Percentiles rank a stretch among this genome's conserved stretches.
These are phyloP conservation scores for Fusarium keratoplasticum DNA, from an alignment of 2,329 filamentous ascomycete species.

Conservation along the genomic window DNA sequence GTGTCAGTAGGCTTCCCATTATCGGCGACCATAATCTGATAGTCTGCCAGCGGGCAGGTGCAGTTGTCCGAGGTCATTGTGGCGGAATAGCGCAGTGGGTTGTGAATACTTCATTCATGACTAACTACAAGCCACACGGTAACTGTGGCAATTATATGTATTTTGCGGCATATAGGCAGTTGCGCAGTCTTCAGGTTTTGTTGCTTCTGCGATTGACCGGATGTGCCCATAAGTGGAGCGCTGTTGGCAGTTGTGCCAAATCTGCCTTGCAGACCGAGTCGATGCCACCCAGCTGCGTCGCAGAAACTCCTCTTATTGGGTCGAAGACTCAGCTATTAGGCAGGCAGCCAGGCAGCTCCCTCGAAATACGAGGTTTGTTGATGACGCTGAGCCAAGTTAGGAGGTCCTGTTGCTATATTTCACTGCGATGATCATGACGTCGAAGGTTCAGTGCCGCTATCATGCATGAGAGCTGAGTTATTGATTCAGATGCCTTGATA, in stretches of 20 bases:
- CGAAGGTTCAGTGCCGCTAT: not conserved
- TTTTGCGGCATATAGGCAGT: not conserved
- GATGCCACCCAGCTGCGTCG: not conserved
- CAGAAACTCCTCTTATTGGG: not conserved
- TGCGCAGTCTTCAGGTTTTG: too few relatives aligned
- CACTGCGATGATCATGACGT: not conserved
- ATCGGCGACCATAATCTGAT: not conserved
- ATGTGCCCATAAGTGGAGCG: not conserved
- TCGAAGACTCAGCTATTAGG: not conserved
- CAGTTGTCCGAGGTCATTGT: not conserved
- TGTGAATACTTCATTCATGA: too few relatives aligned
- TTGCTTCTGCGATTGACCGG: not conserved
- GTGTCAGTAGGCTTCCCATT: not conserved
- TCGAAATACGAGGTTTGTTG: not conserved
- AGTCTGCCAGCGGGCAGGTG: slow-evolving; percentile 1
- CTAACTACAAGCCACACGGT: not conserved
- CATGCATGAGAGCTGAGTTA: not conserved
- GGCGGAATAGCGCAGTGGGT: too few relatives aligned
- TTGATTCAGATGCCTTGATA: not conserved
- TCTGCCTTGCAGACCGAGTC: not conserved
- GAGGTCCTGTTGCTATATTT: not conserved
- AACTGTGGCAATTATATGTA: not conserved
- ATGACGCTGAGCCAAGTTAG: not conserved
- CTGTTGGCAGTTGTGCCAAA: not conserved
- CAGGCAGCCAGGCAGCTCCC: not conserved